These are phyloP conservation scores for Babesia ovis DNA, from an alignment of 169 alveolate genomes.

Conservation along the genomic window DNA sequence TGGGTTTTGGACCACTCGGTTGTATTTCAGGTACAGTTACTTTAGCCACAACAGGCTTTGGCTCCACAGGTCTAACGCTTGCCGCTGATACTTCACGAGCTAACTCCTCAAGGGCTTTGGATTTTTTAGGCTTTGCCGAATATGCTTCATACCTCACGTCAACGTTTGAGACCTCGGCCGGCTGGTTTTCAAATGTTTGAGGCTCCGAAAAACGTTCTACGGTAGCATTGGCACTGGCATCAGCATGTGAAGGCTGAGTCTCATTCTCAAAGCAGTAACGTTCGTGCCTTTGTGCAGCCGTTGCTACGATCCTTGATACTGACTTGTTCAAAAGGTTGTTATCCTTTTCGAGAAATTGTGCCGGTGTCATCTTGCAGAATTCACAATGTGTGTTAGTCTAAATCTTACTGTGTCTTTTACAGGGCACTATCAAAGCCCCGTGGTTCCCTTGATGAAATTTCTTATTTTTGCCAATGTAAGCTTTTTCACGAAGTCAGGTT, in stretches of 20 bases:
- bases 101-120: not conserved
- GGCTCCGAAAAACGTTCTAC: not conserved
- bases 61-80: conserved; percentile 5
- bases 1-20: not conserved
- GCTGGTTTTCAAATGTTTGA: conserved; percentile 45
- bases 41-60: not conserved
- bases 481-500: too few relatives aligned
- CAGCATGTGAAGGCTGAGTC: conserved; percentile 32
- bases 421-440: too few relatives aligned
- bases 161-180: conserved; percentile 31
- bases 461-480: too few relatives aligned
- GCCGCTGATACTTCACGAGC: conserved; percentile 35
- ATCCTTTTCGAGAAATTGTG: conserved; percentile 14
- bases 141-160: conserved; percentile 24
- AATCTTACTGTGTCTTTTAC: not conserved
- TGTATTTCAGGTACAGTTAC: too few relatives aligned
- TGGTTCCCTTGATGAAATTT: too few relatives aligned
- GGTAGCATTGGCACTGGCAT: not conserved
- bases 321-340: conserved; percentile 26
- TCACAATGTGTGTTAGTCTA: not conserved
- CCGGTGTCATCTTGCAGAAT: not conserved
- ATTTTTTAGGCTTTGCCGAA: not conserved
- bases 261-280: conserved; percentile 34
- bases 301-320: conserved; percentile 46
- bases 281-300: conserved; percentile 50